Conservation (phyloP, 345 rosid genomes). For the Jatropha curcas region DNA sequence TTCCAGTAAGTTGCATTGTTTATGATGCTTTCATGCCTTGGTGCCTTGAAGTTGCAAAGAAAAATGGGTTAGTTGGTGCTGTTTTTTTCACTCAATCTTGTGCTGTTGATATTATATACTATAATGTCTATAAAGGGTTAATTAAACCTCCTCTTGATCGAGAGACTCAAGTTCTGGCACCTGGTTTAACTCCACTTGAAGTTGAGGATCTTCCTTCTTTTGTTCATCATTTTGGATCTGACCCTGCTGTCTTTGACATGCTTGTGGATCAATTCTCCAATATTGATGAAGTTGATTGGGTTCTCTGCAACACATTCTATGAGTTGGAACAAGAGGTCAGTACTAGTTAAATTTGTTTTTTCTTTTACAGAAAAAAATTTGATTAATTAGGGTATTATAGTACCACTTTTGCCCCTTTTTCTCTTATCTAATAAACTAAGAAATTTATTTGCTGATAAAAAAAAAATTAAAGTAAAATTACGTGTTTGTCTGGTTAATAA, state of each 20-base stretch:
- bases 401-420: too few species aligned
- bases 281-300: slow-evolving; percentile 29
- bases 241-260: slow-evolving; percentile 22
- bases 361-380: too few species aligned
- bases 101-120: slow-evolving; percentile 33
- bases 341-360: too few species aligned
- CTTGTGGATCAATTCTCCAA: slow-evolving; percentile 31
- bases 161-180: slow-evolving; percentile 8
- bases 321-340: slow-evolving; percentile 35
- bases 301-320: slow-evolving; percentile 27
- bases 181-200: slow-evolving; percentile 28
- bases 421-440: too few species aligned
- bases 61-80: slow-evolving; percentile 15
- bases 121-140: slow-evolving; percentile 26
- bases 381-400: too few species aligned
- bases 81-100: slow-evolving; percentile 39
- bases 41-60: slow-evolving; percentile 34
- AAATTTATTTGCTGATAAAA: too few species aligned
- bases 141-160: slow-evolving; percentile 14
- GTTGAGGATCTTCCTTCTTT: slow-evolving; percentile 31
- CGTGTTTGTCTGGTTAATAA: too few species aligned
- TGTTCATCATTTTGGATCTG: slow-evolving; percentile 14
- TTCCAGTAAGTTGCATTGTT: slow-evolving; percentile 17
- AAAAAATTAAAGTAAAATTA: too few species aligned
- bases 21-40: slow-evolving; percentile 26